phyloP scores from a whole-genome alignment of 441 rosid species.

The Populus tomentosa region DNA sequence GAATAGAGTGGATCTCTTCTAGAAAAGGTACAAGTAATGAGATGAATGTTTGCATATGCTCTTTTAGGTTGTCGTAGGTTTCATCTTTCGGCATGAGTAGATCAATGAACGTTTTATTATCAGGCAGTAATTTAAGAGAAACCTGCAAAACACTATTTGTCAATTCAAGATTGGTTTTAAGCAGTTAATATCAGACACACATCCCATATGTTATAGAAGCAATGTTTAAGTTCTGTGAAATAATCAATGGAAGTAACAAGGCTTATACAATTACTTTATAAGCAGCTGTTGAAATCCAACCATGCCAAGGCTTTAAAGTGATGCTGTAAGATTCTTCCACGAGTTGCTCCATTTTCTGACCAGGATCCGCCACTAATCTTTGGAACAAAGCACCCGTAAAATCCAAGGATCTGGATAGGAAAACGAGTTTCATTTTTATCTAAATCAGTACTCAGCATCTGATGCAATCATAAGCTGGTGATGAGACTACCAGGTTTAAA shows the following conservation, averaged over 20 bases:
- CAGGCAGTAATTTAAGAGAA: slow-evolving; percentile 71
- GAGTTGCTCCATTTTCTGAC: slow-evolving; percentile 57
- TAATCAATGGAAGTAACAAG: background rate
- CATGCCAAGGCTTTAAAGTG: slow-evolving; percentile 83
- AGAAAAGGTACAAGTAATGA: slow-evolving; percentile 53
- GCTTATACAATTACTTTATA: slow-evolving; percentile 42
- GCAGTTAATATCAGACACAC: background rate
- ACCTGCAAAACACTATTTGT: slow-evolving; percentile 42
- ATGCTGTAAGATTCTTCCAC: slow-evolving; percentile 72
- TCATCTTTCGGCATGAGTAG: slow-evolving; percentile 56
- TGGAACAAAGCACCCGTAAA: slow-evolving; percentile 53
- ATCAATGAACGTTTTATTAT: slow-evolving; percentile 49
- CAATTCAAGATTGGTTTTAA: background rate
- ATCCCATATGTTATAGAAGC: background rate
- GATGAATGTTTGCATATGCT: slow-evolving; percentile 53
- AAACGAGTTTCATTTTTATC: background rate
- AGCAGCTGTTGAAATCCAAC: slow-evolving; percentile 95
- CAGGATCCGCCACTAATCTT: slow-evolving; percentile 48
- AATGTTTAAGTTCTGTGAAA: background rate
- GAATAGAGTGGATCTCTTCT: slow-evolving; percentile 53
- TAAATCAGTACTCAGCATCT: background rate
- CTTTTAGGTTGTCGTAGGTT: slow-evolving; percentile 39
- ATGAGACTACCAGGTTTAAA: background rate
- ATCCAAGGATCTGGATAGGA: slow-evolving; percentile 58
- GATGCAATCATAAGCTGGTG: background rate